Evolutionary conservation across 768 basidiomycete genomes (phyloP).

Genomic region (Cubamyces sp.): DNA sequence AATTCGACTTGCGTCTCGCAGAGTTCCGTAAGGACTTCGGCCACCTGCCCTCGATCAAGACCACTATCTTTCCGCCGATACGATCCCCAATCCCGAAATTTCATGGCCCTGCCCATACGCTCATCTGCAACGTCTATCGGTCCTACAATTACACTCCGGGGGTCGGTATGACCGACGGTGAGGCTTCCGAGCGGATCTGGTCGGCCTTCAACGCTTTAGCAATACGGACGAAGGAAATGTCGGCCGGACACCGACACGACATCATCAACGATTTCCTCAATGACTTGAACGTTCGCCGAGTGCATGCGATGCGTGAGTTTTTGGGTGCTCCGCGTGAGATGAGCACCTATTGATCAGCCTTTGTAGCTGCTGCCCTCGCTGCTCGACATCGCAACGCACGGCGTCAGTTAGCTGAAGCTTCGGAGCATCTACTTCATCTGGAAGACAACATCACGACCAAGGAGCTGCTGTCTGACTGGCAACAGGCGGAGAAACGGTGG

Average conservation of each 20-base stretch:
- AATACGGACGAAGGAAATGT: conserved; percentile 22
- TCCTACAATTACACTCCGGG: conserved; percentile 22
- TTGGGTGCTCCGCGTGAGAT: background rate
- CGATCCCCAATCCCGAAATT: conserved; percentile 21
- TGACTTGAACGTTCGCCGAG: conserved; percentile 21
- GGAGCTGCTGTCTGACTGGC: conserved; percentile 23
- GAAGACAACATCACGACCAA: background rate
- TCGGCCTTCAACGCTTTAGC: conserved; percentile 13
- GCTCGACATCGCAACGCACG: background rate
- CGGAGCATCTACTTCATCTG: background rate
- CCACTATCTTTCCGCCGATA: conserved; percentile 1
- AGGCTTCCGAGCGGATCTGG: conserved; percentile 26
- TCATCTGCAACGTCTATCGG: conserved; percentile 8
- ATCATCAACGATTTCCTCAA: conserved; percentile 23
- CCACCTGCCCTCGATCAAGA: background rate
- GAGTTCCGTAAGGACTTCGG: conserved; percentile 8
- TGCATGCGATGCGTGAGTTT: conserved; percentile 19
- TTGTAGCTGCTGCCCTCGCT: background rate
- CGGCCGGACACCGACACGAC: conserved; percentile 27
- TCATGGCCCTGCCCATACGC: conserved; percentile 20
- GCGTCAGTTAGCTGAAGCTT: background rate
- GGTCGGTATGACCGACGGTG: conserved; percentile 22
- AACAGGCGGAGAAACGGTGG: background rate
- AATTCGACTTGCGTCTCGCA: conserved; percentile 17
- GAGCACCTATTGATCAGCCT: background rate